These are phyloP conservation scores for Clarireedia homoeocarpa DNA, from an alignment of 2,329 filamentous ascomycete species.

Conservation along the genomic window DNA sequence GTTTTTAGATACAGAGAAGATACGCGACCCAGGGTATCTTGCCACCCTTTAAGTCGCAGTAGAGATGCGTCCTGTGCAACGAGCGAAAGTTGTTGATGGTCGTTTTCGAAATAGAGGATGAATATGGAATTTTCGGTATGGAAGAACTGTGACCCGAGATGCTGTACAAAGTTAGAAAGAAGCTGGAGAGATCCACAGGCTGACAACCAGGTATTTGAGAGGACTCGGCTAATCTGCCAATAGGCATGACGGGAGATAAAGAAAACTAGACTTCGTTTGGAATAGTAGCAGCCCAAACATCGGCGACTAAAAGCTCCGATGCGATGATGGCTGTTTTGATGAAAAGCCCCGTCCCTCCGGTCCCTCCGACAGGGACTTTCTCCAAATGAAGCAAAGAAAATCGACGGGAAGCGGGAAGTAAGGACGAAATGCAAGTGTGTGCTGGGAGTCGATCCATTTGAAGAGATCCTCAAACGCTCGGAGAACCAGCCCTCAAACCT, in stretches of 20 bases:
- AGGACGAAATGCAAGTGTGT: too few species aligned
- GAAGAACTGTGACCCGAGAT: slow-evolving; percentile 10
- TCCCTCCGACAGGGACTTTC: background rate
- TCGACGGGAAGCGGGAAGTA: too few species aligned
- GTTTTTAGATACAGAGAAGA: slow-evolving; percentile 1
- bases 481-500: too few species aligned
- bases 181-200: background rate
- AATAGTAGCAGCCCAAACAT: background rate
- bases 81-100: background rate
- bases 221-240: background rate
- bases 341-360: background rate
- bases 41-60: slow-evolving; percentile 4
- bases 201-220: background rate
- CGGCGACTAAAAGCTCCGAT: slow-evolving; percentile 7
- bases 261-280: background rate
- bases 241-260: background rate
- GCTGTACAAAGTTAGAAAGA: slow-evolving; percentile 5
- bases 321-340: background rate
- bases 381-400: background rate
- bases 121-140: slow-evolving; percentile 9
- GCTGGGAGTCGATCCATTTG: too few species aligned
- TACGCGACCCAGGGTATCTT: slow-evolving; percentile 13
- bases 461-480: too few species aligned
- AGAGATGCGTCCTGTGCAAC: slow-evolving; percentile 3
- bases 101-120: background rate